Evolutionary conservation across 345 rosid genomes (phyloP), one percentile per base, ranked within the genome.

Genomic region (Gossypium arboreum): DNA sequence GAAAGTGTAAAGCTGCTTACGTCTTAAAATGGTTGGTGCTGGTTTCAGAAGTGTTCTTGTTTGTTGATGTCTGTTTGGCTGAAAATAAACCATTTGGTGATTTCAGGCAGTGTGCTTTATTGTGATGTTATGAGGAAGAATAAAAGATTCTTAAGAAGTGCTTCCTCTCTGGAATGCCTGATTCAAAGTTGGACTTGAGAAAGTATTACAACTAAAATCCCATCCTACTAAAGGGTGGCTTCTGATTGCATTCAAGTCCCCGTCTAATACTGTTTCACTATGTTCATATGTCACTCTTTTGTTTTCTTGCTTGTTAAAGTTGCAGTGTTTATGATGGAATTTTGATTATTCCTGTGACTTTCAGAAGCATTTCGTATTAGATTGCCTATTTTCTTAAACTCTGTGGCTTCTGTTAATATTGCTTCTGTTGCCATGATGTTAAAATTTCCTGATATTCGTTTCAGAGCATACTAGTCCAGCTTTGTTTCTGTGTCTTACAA

Each of bases 161-260:
- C 82, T 96, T 96, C 82, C 94, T 96, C 67, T 91, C 97, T 68
- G 99, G 98, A 85, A 93, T 93, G 99, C 99, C 98, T 84, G 99
- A 95, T 87, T 75, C 93, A 85, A 95, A 95, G 85, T 81, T 95
- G 58, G 11, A 20, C 58, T 54, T 54, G 58, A 54, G 58, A 54
- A 54, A 81, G 97, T 93, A 83, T 90, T 98, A 4, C 97, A 95
- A 79, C 79, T 95, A 82, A 95, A 95, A 81, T 89, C 95, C 29
- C 97, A 97, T 59, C 98, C 99, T 76, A 72, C 92, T 66, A 95
- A 92, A 84, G 92, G 99, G 99, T 95, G 77, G 45, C 13, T 60
- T 47, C 51, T 27, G 50, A 56, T 80, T 47, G 48, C 34, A 48
- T 62, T n/a, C 47, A 16, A 16, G 6, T 71, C 47, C 41, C 66